Evolutionary conservation across 371 early-diverging fungal genomes (phyloP).

Genomic region (Rhizopus sp.): DNA sequence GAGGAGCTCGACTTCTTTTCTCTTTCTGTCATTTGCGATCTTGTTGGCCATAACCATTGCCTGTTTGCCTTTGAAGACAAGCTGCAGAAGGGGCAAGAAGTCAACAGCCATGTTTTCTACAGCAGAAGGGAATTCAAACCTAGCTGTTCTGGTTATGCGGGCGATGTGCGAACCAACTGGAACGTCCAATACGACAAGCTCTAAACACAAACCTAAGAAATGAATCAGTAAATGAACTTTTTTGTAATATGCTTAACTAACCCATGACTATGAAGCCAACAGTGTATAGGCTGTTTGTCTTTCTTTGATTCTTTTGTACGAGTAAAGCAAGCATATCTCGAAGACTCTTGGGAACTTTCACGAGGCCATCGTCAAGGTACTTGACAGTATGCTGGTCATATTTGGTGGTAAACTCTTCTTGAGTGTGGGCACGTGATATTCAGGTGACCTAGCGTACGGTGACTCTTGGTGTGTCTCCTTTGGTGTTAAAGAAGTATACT

Average conservation of each 20-base stretch:
- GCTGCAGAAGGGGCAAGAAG: constrained; percentile 1
- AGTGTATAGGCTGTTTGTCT: constrained; percentile 9
- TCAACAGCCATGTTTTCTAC: not conserved
- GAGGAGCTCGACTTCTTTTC: not conserved
- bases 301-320: not conserved
- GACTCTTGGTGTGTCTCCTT: too few species aligned
- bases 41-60: not conserved
- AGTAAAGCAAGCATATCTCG: constrained; percentile 12
- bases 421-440: too few species aligned
- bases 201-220: constrained; percentile 2
- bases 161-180: not conserved
- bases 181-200: constrained; percentile 2
- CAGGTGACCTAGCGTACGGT: too few species aligned
- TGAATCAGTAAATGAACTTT: too few species aligned
- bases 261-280: constrained; percentile 13
- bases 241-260: constrained; percentile 5
- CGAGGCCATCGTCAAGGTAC: constrained; percentile 11
- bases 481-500: too few species aligned
- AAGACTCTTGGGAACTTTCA: constrained; percentile 14
- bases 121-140: not conserved
- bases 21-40: not conserved
- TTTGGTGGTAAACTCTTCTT: too few species aligned
- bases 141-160: constrained; percentile 4
- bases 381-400: not conserved
- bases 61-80: constrained; percentile 1